Percentiles rank a stretch among this genome's conserved stretches.
Evolutionary conservation across 2,329 filamentous ascomycete species (phyloP).

Genomic region (Aspergillus caelatus): DNA sequence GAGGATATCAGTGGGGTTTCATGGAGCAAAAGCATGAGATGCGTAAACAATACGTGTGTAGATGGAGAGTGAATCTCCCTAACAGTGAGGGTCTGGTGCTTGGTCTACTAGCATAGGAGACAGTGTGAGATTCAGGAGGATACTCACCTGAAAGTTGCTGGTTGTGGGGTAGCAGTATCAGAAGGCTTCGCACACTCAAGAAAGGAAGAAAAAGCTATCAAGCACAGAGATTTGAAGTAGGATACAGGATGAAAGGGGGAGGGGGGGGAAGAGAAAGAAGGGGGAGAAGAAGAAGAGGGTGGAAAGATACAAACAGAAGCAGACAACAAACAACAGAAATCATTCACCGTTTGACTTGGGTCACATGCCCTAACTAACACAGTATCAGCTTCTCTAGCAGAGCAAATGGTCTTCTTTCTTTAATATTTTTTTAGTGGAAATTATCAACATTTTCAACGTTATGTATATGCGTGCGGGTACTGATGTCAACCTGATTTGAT

Average conservation of each 20-base stretch:
- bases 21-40: neutral
- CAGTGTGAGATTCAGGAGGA: neutral
- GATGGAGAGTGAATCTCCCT: neutral
- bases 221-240: neutral
- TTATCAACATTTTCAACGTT: neutral
- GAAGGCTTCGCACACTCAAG: neutral
- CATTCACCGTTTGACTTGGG: neutral
- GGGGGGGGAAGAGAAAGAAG: neutral
- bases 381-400: neutral
- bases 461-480: neutral
- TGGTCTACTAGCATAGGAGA: neutral
- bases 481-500: neutral
- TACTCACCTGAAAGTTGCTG: neutral
- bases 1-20: neutral
- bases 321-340: neutral
- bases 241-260: neutral
- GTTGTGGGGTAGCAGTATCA: neutral
- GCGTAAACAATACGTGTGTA: neutral
- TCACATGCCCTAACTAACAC: neutral
- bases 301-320: neutral
- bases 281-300: neutral
- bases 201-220: neutral
- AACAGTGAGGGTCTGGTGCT: neutral
- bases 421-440: neutral
- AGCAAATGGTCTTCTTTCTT: neutral